Evolutionary conservation across 1,139 yeast genomes (phyloP).

Genomic region (Pichia sp.): DNA sequence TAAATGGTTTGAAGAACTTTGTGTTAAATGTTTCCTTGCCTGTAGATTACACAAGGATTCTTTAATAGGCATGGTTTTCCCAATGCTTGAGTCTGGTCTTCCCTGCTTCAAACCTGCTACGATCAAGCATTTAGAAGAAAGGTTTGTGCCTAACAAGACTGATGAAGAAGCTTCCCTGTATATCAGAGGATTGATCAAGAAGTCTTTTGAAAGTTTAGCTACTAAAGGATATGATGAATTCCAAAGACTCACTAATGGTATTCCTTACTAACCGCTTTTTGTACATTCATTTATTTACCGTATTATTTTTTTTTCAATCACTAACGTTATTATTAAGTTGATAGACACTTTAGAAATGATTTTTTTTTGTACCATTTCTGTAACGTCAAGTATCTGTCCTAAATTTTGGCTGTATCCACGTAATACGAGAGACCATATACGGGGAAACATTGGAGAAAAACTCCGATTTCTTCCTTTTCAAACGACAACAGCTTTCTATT

Average conservation of each 20-base stretch:
- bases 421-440: no score
- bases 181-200: conserved; percentile 68
- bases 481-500: no score
- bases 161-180: conserved; percentile 81
- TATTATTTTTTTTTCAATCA: background rate
- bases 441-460: no score
- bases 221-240: conserved; percentile 97
- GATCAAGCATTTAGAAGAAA: conserved; percentile 60
- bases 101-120: conserved; percentile 92
- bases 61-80: conserved; percentile 75
- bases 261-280: conserved; percentile 56
- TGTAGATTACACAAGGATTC: conserved; percentile 86
- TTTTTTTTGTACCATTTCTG: no score
- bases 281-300: background rate
- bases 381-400: no score
- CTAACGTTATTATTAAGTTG: background rate
- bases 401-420: no score
- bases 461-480: no score
- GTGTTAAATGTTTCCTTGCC: conserved; percentile 87
- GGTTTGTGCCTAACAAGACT: conserved; percentile 75
- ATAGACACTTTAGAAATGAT: background rate
- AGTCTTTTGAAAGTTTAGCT: conserved; percentile 79
- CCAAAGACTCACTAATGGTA: conserved; percentile 93
- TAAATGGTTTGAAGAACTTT: conserved; percentile 89
- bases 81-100: conserved; percentile 92